Evolutionary conservation across 176 grass and related monocot species (phyloP).

Genomic region (Panicum miliaceum): DNA sequence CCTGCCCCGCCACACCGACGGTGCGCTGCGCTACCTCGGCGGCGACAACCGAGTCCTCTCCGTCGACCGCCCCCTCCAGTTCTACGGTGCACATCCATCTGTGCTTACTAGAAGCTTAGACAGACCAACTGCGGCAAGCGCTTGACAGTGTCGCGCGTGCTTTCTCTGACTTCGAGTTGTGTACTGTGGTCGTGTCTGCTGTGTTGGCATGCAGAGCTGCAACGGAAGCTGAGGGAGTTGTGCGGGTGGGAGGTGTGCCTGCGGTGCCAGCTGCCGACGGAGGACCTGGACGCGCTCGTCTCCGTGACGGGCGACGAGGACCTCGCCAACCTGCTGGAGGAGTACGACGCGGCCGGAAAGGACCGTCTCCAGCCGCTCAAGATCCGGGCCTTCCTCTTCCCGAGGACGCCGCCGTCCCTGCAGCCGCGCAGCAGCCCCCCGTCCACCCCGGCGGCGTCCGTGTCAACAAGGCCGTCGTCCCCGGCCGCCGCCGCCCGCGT

Average conservation of each 20-base stretch:
- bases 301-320: slow-evolving; percentile 77
- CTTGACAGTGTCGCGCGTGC: no score
- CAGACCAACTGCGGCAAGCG: neutral
- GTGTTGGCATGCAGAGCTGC: no score
- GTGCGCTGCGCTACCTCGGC: slow-evolving; percentile 79
- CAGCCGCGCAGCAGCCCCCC: neutral
- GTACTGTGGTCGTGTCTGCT: neutral
- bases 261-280: slow-evolving; percentile 81
- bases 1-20: slow-evolving; percentile 69
- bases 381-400: slow-evolving; percentile 73
- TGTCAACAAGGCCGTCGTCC: neutral
- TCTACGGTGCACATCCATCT: slow-evolving; percentile 54
- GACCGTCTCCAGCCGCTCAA: slow-evolving; percentile 51
- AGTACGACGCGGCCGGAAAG: slow-evolving; percentile 58
- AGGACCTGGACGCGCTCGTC: slow-evolving; percentile 86
- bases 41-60: slow-evolving; percentile 79
- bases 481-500: neutral
- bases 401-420: neutral
- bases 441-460: neutral
- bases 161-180: neutral
- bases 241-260: slow-evolving; percentile 59
- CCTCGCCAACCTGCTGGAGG: slow-evolving; percentile 60
- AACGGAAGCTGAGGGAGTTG: slow-evolving; percentile 67
- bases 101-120: no score
- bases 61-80: slow-evolving; percentile 53